Base-by-base conservation (phyloP, 805 yeast species). In the Metschnikowia lochheadii region DNA sequence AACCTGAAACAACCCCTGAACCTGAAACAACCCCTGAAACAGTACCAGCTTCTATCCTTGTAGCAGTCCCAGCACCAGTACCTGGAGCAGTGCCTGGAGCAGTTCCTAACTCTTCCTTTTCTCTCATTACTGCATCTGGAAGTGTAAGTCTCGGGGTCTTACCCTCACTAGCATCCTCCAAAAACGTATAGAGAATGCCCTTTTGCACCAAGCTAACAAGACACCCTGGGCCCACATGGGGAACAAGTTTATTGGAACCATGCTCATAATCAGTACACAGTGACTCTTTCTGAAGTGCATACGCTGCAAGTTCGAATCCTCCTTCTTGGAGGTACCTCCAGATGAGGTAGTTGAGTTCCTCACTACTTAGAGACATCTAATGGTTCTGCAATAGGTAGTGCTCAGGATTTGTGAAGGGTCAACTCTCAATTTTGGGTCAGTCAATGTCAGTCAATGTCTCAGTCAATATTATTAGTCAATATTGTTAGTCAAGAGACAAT, bases 251-350 rank as follows among this genome's bases (percentile, higher is more conserved):
- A 6, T 53, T 76, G 2, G 65, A 64, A 42, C 83, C 45, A 11
- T 61, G 59, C 48, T 72, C 96, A 53, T 80, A 77, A 18, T 75
- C 74, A 54, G 80, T 75, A 10, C 87, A 84, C 18, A 77, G 70
- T 0, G 92, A 73, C 57, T 87, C 91, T 56, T 87, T 85, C 55
- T 86, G 88, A 29, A 94, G 68, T 0, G 97, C 95, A 60, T 78
- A 82, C 0, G 96, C 90, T 1, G 94, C 76, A 18, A 88, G 75
- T 46, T 87, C 91, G 37, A 77, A 75, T 2, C 95, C 95, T 5
- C 84, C 74, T 65, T 94, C 98, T 63, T 89, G 96, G 36, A 90
- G 76, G 63, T 92, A 94, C 54, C 97, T 72, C 96, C 97, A 94
- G 48, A 92, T 81, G 58, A 94, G 77, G 64, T 92, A 92, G 72